phyloP scores from a whole-genome alignment of 148 eudicot genomes.

The Silene latifolia region DNA sequence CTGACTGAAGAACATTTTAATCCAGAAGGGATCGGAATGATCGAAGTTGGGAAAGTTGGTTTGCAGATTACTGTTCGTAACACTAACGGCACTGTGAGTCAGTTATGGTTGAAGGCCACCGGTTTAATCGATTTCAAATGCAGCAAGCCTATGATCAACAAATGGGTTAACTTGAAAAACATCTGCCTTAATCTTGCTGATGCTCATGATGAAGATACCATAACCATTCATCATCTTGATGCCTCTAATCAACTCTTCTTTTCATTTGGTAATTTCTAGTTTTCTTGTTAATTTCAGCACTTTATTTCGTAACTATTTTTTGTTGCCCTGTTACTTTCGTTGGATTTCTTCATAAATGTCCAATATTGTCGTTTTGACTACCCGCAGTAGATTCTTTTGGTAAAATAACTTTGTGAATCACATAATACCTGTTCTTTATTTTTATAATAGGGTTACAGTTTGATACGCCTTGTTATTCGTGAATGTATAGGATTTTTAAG shows the following conservation, averaged over 20 bases:
- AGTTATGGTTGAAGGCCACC: constrained; percentile 9
- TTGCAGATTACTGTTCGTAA: constrained; percentile 14
- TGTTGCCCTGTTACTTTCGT: background rate
- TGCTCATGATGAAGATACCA: constrained; percentile 8
- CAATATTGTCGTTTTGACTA: no score
- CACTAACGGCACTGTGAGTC: no score
- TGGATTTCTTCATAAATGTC: background rate
- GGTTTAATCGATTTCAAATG: constrained; percentile 13
- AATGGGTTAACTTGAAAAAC: constrained; percentile 4
- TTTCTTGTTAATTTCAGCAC: background rate
- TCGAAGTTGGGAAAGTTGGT: constrained; percentile 4
- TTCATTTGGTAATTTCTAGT: background rate
- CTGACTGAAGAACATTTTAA: constrained; percentile 11
- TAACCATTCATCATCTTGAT: constrained; percentile 2
- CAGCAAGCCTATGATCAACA: background rate
- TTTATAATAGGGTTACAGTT: no score
- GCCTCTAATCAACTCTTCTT: constrained; percentile 3
- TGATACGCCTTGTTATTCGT: no score
- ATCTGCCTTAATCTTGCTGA: constrained; percentile 5
- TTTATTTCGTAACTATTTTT: background rate
- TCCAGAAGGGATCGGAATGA: constrained; percentile 5
- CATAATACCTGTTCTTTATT: no score
- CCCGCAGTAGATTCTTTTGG: no score
- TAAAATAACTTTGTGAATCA: no score
- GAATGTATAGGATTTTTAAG: no score